phyloP scores from a whole-genome alignment of 306 rosid genomes.

The Lagenaria siceraria region DNA sequence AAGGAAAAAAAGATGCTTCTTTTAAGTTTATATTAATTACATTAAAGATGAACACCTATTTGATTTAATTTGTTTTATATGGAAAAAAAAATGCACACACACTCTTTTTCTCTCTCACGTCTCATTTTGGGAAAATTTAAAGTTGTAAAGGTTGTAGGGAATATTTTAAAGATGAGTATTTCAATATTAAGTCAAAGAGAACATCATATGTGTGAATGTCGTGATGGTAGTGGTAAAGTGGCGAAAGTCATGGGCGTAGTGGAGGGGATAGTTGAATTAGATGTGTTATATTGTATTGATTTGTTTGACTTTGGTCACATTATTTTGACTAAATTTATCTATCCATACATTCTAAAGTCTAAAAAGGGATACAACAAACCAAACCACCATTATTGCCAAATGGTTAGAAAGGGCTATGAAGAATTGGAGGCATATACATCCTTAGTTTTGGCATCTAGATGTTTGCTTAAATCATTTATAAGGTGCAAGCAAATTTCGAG shows the following conservation, averaged over 20 bases:
- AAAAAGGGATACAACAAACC: background rate
- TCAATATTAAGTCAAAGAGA: background rate
- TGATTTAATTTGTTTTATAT: background rate
- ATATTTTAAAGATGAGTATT: background rate
- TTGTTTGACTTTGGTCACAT: background rate
- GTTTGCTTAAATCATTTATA: too few relatives aligned
- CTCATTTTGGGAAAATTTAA: background rate
- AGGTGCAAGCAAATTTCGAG: too few relatives aligned
- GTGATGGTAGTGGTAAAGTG: background rate
- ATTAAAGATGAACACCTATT: background rate
- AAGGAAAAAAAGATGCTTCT: background rate
- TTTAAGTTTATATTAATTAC: background rate
- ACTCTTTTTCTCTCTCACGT: background rate
- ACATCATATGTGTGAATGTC: background rate
- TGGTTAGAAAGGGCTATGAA: background rate
- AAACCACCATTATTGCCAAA: background rate
- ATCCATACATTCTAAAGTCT: background rate
- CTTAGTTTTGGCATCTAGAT: background rate
- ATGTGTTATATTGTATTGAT: background rate
- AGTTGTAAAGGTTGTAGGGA: background rate
- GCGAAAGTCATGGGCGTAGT: constrained; percentile 2
- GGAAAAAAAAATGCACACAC: background rate
- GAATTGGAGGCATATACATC: background rate
- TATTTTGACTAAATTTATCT: background rate
- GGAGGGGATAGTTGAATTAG: background rate